Evolutionary conservation across 352 stramenopile species (phyloP).

Genomic region (Phytophthora brassicae): DNA sequence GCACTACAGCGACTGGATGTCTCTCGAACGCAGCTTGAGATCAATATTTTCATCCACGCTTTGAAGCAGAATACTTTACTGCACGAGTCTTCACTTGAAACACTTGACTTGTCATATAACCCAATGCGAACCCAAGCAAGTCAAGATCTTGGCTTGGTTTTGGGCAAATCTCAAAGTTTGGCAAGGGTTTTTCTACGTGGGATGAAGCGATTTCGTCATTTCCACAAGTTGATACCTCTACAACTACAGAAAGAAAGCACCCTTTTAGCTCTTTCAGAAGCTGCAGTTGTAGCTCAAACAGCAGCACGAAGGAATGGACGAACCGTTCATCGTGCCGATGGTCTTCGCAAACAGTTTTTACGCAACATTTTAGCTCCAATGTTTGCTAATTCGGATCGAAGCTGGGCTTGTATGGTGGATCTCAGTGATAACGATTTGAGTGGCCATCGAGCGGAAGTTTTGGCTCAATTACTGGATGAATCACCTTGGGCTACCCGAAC

Average conservation of each 20-base stretch:
- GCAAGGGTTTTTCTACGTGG: constrained; percentile 58
- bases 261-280: constrained; percentile 24
- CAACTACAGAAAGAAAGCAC: constrained; percentile 29
- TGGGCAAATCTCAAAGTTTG: constrained; percentile 68
- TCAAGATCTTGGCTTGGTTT: constrained; percentile 53
- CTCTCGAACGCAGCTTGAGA: constrained; percentile 56
- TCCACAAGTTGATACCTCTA: constrained; percentile 24
- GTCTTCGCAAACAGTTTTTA: constrained; percentile 51
- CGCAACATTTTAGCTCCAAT: constrained; percentile 61
- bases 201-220: constrained; percentile 45
- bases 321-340: constrained; percentile 28
- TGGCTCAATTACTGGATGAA: constrained; percentile 55
- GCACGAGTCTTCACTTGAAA: constrained; percentile 57
- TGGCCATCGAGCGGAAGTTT: constrained; percentile 40
- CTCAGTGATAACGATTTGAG: constrained; percentile 79
- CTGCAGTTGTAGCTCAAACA: constrained; percentile 27
- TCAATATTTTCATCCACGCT: constrained; percentile 53
- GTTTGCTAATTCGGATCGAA: constrained; percentile 59
- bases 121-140: constrained; percentile 54
- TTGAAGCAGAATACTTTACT: constrained; percentile 70
- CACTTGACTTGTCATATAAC: constrained; percentile 76
- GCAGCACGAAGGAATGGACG: constrained; percentile 18
- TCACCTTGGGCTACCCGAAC: constrained; percentile 40
- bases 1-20: constrained; percentile 61
- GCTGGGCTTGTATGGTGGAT: constrained; percentile 50